phyloP scores from a whole-genome alignment of 2,329 filamentous ascomycete species.

The Aspergillus sp. region DNA sequence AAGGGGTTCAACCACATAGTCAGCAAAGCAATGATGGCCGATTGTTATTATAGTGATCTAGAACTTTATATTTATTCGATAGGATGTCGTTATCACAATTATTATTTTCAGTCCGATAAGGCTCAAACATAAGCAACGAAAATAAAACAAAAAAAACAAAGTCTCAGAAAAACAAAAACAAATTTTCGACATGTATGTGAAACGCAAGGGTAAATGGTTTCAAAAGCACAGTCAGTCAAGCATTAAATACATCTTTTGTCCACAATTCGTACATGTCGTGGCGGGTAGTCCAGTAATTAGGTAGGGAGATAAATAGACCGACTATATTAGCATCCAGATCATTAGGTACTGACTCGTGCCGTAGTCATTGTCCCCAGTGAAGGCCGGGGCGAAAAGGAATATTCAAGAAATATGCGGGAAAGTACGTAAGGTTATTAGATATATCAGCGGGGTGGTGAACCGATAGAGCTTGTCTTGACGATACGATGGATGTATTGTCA shows the following conservation, averaged over 20 bases:
- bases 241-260: conserved; percentile 2
- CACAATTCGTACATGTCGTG: neutral
- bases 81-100: neutral
- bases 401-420: conserved; percentile 3
- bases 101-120: neutral
- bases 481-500: neutral
- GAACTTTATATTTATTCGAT: no score
- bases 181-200: neutral
- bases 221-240: neutral
- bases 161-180: neutral
- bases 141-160: neutral
- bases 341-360: neutral
- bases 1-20: no score
- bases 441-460: neutral
- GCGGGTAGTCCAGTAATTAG: neutral
- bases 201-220: neutral
- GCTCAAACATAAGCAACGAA: neutral
- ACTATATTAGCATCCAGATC: conserved; percentile 5
- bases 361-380: neutral
- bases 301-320: neutral
- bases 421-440: neutral
- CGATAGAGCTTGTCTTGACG: neutral
- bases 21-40: no score
- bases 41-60: no score
- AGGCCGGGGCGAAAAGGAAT: neutral